Percentiles rank a stretch among this genome's conserved stretches.
Conservation (phyloP, 2,329 filamentous ascomycete genomes). For the Aspergillus pseudoglaucus region DNA sequence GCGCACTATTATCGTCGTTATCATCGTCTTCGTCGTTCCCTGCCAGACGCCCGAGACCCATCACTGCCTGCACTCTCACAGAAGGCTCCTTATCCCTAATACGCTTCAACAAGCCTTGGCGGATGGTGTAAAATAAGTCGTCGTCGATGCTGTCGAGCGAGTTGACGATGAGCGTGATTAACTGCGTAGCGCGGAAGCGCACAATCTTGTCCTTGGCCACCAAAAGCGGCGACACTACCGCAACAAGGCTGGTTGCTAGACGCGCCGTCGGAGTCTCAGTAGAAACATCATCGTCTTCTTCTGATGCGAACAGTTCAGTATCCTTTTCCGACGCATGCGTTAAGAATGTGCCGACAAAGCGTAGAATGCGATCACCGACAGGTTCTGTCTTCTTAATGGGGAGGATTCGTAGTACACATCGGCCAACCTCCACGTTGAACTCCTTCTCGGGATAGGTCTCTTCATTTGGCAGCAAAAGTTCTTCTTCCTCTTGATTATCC, state of each 20-base stretch:
- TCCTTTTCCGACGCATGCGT: slow-evolving; percentile 62
- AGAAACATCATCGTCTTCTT: slow-evolving; percentile 61
- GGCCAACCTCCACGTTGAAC: slow-evolving; percentile 78
- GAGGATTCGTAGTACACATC: slow-evolving; percentile 76
- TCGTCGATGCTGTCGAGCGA: slow-evolving; percentile 88
- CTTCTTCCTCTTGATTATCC: slow-evolving; percentile 45
- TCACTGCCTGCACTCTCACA: slow-evolving; percentile 83
- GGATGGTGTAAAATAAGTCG: slow-evolving; percentile 76
- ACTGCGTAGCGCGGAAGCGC: slow-evolving; percentile 80
- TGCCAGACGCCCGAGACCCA: slow-evolving; percentile 79
- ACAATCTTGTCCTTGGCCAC: slow-evolving; percentile 87
- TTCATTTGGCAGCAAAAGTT: slow-evolving; percentile 39
- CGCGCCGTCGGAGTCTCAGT: slow-evolving; percentile 81
- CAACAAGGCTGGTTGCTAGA: slow-evolving; percentile 67
- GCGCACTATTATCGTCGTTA: slow-evolving; percentile 59
- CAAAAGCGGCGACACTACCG: slow-evolving; percentile 67
- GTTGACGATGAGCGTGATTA: slow-evolving; percentile 86
- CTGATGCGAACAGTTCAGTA: slow-evolving; percentile 56
- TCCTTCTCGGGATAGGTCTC: slow-evolving; percentile 74
- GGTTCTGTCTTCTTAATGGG: slow-evolving; percentile 86
- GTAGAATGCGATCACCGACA: slow-evolving; percentile 76
- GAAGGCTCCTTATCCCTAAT: slow-evolving; percentile 91
- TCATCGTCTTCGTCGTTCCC: slow-evolving; percentile 64
- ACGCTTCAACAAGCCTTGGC: slow-evolving; percentile 71
- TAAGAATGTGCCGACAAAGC: slow-evolving; percentile 83